phyloP scores from a whole-genome alignment of 176 grass and related monocot species.

The Lolium multiflorum region DNA sequence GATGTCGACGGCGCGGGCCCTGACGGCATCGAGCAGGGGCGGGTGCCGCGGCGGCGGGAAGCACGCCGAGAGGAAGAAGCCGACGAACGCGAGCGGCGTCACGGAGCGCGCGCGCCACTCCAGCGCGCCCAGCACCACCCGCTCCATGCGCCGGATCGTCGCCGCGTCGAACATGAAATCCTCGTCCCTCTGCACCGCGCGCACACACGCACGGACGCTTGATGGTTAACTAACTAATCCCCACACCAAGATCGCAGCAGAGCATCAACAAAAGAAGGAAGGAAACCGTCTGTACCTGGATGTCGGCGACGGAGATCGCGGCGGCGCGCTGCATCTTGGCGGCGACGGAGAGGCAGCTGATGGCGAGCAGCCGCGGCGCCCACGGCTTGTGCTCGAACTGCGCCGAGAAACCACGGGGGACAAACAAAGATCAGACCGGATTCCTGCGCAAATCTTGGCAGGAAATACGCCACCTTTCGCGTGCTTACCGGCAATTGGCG shows the following conservation, averaged over 20 bases:
- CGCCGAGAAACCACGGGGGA: not conserved
- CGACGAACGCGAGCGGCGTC: constrained; percentile 91
- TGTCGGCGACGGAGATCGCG: constrained; percentile 48
- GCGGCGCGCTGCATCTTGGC: constrained; percentile 92
- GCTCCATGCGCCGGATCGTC: constrained; percentile 84
- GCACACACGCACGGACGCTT: not conserved
- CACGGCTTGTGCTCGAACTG: constrained; percentile 68
- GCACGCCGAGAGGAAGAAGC: constrained; percentile 72
- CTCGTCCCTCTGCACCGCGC: constrained; percentile 58
- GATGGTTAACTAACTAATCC: not conserved
- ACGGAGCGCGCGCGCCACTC: constrained; percentile 91
- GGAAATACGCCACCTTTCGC: not conserved
- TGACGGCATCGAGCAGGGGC: constrained; percentile 60
- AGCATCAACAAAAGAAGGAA: not conserved
- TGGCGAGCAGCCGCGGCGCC: constrained; percentile 77
- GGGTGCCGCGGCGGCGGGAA: constrained; percentile 58
- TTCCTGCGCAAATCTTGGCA: constrained; percentile 34
- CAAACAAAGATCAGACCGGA: constrained; percentile 45
- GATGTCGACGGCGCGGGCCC: constrained; percentile 69
- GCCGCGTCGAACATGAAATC: constrained; percentile 75
- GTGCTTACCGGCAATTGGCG: constrained; percentile 67
- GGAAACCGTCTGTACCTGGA: constrained; percentile 59
- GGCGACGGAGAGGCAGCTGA: constrained; percentile 91
- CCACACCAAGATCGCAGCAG: not conserved
- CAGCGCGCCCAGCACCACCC: constrained; percentile 64